Conservation (phyloP, 2,329 filamentous ascomycete genomes). For the Colletotrichum spaethianum region DNA sequence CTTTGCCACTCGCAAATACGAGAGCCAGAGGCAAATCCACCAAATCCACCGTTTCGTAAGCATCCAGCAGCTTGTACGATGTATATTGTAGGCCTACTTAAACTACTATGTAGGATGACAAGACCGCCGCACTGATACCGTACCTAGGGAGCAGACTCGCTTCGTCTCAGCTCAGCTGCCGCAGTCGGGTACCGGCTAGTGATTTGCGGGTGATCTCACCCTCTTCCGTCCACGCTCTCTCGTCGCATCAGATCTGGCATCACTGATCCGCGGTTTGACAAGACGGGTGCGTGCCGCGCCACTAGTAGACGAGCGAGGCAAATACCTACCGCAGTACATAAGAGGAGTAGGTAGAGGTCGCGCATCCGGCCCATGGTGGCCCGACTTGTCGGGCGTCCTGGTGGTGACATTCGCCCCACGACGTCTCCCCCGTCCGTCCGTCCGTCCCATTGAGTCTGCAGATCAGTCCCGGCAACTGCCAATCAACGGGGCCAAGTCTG, state of each 20-base stretch:
- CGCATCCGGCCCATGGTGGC: conserved; percentile 12
- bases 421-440: not conserved
- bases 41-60: not conserved
- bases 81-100: too few species aligned
- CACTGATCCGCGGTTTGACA: conserved; percentile 20
- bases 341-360: too few species aligned
- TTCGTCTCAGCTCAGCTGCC: conserved; percentile 10
- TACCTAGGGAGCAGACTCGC: too few species aligned
- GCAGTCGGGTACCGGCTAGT: conserved; percentile 6
- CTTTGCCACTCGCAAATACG: conserved; percentile 3
- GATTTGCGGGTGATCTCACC: conserved; percentile 15
- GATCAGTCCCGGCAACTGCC: conserved; percentile 24
- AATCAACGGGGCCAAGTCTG: conserved; percentile 10
- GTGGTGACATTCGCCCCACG: conserved; percentile 12
- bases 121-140: not conserved
- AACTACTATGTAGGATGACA: too few species aligned
- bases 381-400: conserved; percentile 27
- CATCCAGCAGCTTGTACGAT: not conserved
- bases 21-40: not conserved
- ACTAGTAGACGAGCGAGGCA: not conserved
- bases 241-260: conserved; percentile 13
- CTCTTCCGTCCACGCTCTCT: not conserved
- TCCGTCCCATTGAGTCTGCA: conserved; percentile 1
- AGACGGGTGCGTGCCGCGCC: not conserved
- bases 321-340: too few species aligned